A percentile compares a stretch with the other conserved stretches of the same genome.
phyloP scores from a whole-genome alignment of 2,329 filamentous ascomycete species.

The Cadophora sp. region DNA sequence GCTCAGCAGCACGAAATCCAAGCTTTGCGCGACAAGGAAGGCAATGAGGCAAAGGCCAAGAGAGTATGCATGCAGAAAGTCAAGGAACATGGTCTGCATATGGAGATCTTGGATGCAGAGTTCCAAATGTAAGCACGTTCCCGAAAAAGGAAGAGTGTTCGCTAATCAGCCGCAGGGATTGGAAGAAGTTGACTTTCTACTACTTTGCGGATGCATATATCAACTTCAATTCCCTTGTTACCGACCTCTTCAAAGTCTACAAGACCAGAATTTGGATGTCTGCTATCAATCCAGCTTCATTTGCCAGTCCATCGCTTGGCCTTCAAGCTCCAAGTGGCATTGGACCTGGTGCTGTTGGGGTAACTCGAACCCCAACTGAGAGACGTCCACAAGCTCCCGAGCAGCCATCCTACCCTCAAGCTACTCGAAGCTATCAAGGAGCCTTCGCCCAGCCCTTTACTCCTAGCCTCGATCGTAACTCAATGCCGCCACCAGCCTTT shows the following conservation, averaged over 20 bases:
- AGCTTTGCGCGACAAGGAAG: slow-evolving; percentile 91
- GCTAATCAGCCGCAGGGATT: slow-evolving; percentile 70
- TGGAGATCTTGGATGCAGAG: slow-evolving; percentile 98
- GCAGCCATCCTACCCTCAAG: slow-evolving; percentile 37
- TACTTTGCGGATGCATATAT: slow-evolving; percentile 98
- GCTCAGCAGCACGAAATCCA: slow-evolving; percentile 92
- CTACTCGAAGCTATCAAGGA: slow-evolving; percentile 45
- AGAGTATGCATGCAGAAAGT: slow-evolving; percentile 97
- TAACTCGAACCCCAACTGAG: slow-evolving; percentile 49
- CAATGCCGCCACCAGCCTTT: slow-evolving; percentile 49
- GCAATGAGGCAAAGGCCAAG: slow-evolving; percentile 97
- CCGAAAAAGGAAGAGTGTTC: slow-evolving; percentile 34
- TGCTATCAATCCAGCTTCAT: slow-evolving; percentile 96
- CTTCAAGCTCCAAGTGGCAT: slow-evolving; percentile 73
- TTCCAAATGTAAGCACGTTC: slow-evolving; percentile 85
- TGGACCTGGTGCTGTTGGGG: slow-evolving; percentile 69
- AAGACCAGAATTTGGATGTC: slow-evolving; percentile 99
- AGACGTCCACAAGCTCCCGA: slow-evolving; percentile 51
- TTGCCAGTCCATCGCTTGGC: slow-evolving; percentile 78
- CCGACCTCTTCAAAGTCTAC: slow-evolving; percentile 98
- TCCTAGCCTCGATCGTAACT: slow-evolving; percentile 49
- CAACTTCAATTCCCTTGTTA: slow-evolving; percentile 98
- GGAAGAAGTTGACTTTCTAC: slow-evolving; percentile 98
- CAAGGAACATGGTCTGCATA: slow-evolving; percentile 89
- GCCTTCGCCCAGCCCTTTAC: slow-evolving; percentile 52